Base-by-base conservation (phyloP, 2,329 filamentous ascomycete species). In the Remersonia thermophila region DNA sequence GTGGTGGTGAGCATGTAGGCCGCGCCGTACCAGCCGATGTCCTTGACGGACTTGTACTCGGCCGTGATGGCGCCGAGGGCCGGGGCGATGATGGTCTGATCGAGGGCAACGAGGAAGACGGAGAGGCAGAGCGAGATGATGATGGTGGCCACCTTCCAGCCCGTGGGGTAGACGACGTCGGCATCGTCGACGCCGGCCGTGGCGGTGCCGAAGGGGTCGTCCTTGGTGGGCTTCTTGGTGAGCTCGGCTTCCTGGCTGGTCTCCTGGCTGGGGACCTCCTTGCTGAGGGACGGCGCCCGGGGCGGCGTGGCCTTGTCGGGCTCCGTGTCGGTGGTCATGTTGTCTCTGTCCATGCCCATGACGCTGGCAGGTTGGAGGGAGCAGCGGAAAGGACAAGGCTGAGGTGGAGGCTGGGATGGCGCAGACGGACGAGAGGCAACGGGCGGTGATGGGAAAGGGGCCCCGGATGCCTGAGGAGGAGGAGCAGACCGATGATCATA, bases 21-120 rank as follows among this genome's bases (percentile, higher is more conserved):
- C 9, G 65, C 59, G 43, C 65, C 66, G 51, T 70, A 69, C 65
- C 64, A 77, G 41, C 69, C 65, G 42, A 69, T 66, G 37, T 69
- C 66, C 44, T 60, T 59, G 26, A 65, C 57, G 33, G 58, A 63
- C 30, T 47, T 39, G 35, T 62, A 69, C 32, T 66, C 52, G 1
- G 53, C 53, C 0, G 66, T 69, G 44, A 71, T 72, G 47, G 66
- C 63, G 14, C 66, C 65, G 13, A 71, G 58, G 1, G 67, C 67
- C 11, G 67, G 67, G 5, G 65, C 65, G 41, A 69, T 66, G 41
- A 68, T 69, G 32, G 66, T 69, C 53, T 67, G 64, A 42, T 69
- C 65, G 9, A 69, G 56, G 3, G 66, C 65, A 30, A 69, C 63
- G 27, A 69, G 58, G 49, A 69, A 68, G 39, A 68, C 55, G 38